Conservation (phyloP, 345 rosid genomes). For the Linum tenue region DNA sequence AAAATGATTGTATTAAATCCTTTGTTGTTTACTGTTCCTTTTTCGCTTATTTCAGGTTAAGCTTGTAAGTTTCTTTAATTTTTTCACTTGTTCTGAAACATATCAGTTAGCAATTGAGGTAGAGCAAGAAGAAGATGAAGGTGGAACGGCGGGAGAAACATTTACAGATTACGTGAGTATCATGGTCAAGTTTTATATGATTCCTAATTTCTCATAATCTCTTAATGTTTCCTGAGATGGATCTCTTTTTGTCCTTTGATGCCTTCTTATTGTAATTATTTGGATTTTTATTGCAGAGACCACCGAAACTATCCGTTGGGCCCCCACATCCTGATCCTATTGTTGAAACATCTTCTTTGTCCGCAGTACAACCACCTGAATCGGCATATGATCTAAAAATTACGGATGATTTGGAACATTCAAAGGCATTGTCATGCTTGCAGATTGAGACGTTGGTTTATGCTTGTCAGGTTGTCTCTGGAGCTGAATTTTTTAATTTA, state of each 20-base stretch:
- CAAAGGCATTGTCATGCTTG: slow-evolving; percentile 81
- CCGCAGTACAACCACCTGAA: slow-evolving; percentile 96
- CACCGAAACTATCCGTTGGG: slow-evolving; percentile 82
- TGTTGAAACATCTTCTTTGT: slow-evolving; percentile 89
- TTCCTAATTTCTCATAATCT: slow-evolving; percentile 10
- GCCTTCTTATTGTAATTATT: neutral
- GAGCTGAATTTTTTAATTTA: slow-evolving; percentile 17
- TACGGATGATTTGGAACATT: slow-evolving; percentile 60
- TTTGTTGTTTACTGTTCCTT: slow-evolving; percentile 7
- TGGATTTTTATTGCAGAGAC: slow-evolving; percentile 45
- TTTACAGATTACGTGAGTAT: slow-evolving; percentile 87
- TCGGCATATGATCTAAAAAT: slow-evolving; percentile 72
- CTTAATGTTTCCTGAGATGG: slow-evolving; percentile 4
- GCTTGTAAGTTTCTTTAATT: neutral
- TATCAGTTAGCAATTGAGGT: slow-evolving; percentile 91
- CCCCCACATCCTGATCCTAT: slow-evolving; percentile 96
- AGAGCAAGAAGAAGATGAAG: slow-evolving; percentile 98
- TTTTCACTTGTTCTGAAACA: slow-evolving; percentile 13
- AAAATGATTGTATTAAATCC: neutral
- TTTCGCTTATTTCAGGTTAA: neutral
- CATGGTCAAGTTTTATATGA: neutral
- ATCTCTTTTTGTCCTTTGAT: slow-evolving; percentile 5
- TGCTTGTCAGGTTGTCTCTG: slow-evolving; percentile 75
- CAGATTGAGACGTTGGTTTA: slow-evolving; percentile 98
- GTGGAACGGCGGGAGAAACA: slow-evolving; percentile 86